Conservation (phyloP, 139 green algal species). For the Spirogloea muscicola region DNA sequence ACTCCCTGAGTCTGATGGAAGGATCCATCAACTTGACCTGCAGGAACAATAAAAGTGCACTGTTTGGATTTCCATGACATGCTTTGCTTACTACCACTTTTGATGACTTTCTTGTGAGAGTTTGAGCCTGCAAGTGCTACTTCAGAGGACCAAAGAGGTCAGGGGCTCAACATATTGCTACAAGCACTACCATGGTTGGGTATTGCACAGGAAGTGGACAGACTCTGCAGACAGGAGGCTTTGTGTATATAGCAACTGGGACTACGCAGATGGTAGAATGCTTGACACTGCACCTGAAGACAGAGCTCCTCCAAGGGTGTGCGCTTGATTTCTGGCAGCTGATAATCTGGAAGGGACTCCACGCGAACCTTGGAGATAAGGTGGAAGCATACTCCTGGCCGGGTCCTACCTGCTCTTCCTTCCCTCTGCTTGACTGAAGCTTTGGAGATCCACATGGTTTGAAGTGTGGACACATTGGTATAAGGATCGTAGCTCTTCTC, state of each 20-base stretch:
- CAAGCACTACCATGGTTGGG: too few relatives aligned
- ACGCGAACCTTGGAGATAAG: conserved; percentile 67
- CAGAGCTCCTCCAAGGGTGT: conserved; percentile 58
- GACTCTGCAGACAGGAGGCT: too few relatives aligned
- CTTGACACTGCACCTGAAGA: conserved; percentile 46
- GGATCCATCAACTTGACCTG: conserved; percentile 45
- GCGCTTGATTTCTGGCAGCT: conserved; percentile 61
- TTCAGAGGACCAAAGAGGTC: too few relatives aligned
- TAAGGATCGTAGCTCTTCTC: conserved; percentile 83
- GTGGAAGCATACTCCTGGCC: conserved; percentile 69
- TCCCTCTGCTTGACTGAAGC: conserved; percentile 68
- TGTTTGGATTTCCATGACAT: too few relatives aligned
- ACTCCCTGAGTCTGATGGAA: conserved; percentile 3
- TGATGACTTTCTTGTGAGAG: too few relatives aligned
- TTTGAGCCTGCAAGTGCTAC: too few relatives aligned
- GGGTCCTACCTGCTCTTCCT: conserved; percentile 72
- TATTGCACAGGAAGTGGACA: too few relatives aligned
- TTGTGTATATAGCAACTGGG: too few relatives aligned
- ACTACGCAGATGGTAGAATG: too few relatives aligned
- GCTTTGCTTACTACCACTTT: too few relatives aligned
- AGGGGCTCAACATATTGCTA: too few relatives aligned
- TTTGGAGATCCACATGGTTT: conserved; percentile 53
- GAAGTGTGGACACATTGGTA: conserved; percentile 70
- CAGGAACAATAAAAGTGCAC: too few relatives aligned
- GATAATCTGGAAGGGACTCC: conserved; percentile 59